Base-by-base conservation (phyloP, 129 eudicot species). In the Flaveria bidentis region DNA sequence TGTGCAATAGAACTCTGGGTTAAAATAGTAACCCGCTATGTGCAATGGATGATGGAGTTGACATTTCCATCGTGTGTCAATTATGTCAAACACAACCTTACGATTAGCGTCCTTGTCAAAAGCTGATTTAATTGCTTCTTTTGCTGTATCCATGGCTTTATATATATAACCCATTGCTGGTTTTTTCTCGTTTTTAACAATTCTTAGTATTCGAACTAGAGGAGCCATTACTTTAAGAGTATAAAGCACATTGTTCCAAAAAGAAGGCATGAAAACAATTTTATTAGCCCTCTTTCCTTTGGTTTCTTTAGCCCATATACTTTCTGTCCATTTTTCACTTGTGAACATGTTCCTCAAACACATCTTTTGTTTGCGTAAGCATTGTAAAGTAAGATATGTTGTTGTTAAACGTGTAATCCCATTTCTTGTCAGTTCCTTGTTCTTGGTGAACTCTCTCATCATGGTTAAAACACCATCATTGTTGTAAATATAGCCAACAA, bases 101-200 rank as follows among this genome's bases (percentile, higher is more conserved):
- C 30, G 46, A 6, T 69, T 41, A 23, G 23, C 11, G 6, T 69
- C 55, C 51, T 69, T 22, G 6, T 61, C 18, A 13, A 69, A 69
- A 69, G 73, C 73, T 10, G 18, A 5, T 23, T 16, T 9, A 23
- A 69, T 69, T 44, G 57, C 41, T 42, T 42, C 26, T 25, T 69
- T 69, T 10, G 73, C 57, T 9, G 20, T 69, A 17, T 69, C 73
- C 73, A 46, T 69, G 2, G 42, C 57, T 46, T 69, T 23, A 25
- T 69, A 69, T 23, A 69, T 69, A 42, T 69, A 69, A 69, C 73
- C 73, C 73, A 45, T 69, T 5, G 73, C 57, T 2, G 58, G 73
- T 69, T 69, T 69, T 25, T 69, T 69, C 73, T 69, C 73, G 11
- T 69, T 69, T 17, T 45, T 23, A 45, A 69, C 58, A 17, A 46